These are phyloP conservation scores for Pseudohalonectria lignicola DNA, from an alignment of 2,329 filamentous ascomycete species.

Conservation along the genomic window DNA sequence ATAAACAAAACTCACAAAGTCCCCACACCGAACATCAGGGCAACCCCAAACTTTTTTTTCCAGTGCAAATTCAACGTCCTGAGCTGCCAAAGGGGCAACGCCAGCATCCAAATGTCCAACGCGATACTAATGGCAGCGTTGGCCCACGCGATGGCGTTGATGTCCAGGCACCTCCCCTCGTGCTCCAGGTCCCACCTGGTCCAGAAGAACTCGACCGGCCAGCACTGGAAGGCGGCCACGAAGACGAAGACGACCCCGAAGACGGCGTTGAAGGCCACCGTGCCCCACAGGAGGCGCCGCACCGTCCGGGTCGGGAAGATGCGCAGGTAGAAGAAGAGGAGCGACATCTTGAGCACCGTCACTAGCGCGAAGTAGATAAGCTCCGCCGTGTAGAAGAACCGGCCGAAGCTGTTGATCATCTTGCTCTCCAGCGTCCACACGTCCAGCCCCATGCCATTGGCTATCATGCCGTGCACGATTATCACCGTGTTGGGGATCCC, in stretches of 20 bases:
- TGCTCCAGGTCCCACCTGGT: constrained; percentile 35
- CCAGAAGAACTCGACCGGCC: constrained; percentile 42
- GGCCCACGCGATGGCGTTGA: constrained; percentile 37
- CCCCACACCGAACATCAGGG: constrained; percentile 36
- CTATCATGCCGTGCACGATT: constrained; percentile 17
- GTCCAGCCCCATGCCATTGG: constrained; percentile 35
- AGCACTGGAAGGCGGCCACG: constrained; percentile 36
- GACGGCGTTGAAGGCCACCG: constrained; percentile 24
- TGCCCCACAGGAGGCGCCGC: constrained; percentile 28
- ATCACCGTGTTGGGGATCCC: constrained; percentile 18
- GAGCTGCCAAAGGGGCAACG: constrained; percentile 35
- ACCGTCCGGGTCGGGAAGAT: constrained; percentile 34
- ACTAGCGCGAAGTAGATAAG: constrained; percentile 34
- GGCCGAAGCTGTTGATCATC: constrained; percentile 29
- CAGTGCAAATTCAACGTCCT: constrained; percentile 26
- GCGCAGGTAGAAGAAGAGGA: constrained; percentile 43
- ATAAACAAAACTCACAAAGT: constrained; percentile 17
- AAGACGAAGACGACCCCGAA: constrained; percentile 30
- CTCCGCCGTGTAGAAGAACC: constrained; percentile 28
- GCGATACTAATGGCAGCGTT: constrained; percentile 41
- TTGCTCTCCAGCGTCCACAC: constrained; percentile 34
- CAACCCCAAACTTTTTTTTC: constrained; percentile 35
- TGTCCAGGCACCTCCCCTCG: constrained; percentile 34
- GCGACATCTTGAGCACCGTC: constrained; percentile 34
- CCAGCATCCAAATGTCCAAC: constrained; percentile 40